A percentile compares a stretch with the other conserved stretches of the same genome.
phyloP scores from a whole-genome alignment of 768 basidiomycete species.

The Pleurotus eryngii region DNA sequence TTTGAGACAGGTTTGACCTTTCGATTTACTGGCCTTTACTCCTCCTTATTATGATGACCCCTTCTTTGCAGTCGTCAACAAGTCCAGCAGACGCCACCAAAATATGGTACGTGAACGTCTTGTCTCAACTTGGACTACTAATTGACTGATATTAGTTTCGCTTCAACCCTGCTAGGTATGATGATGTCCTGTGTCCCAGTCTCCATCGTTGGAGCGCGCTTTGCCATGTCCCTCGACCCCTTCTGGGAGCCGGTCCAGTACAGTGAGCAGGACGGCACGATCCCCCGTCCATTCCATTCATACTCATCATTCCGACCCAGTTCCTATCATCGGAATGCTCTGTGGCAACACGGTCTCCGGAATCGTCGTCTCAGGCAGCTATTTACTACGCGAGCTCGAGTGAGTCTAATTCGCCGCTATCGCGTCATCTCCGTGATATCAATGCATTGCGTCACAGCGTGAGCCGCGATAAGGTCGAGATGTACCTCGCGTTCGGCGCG shows the following conservation, averaged over 20 bases:
- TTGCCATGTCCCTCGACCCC: slow-evolving; percentile 71
- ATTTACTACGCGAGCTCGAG: slow-evolving; percentile 73
- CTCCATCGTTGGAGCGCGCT: slow-evolving; percentile 70
- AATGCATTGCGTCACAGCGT: slow-evolving; percentile 42
- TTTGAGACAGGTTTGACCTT: slow-evolving; percentile 63
- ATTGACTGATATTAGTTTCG: slow-evolving; percentile 47
- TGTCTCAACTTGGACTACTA: no score
- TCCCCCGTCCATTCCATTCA: background rate
- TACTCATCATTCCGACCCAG: slow-evolving; percentile 29
- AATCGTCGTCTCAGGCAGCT: slow-evolving; percentile 66
- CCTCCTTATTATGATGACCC: background rate
- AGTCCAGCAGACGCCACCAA: slow-evolving; percentile 65
- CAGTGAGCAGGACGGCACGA: slow-evolving; percentile 38
- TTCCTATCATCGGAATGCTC: slow-evolving; percentile 84
- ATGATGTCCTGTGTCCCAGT: slow-evolving; percentile 76
- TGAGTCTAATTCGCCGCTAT: slow-evolving; percentile 27
- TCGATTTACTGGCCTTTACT: background rate
- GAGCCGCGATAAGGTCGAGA: slow-evolving; percentile 82
- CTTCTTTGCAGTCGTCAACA: slow-evolving; percentile 62
- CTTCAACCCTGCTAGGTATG: slow-evolving; percentile 64
- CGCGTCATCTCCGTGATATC: background rate
- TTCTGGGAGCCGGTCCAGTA: slow-evolving; percentile 87
- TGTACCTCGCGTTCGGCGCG: slow-evolving; percentile 83
- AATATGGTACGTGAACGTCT: slow-evolving; percentile 55
- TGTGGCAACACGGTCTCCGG: slow-evolving; percentile 78